Conservation (phyloP, 78 protist species). For the Dictyostelium intermedium region DNA sequence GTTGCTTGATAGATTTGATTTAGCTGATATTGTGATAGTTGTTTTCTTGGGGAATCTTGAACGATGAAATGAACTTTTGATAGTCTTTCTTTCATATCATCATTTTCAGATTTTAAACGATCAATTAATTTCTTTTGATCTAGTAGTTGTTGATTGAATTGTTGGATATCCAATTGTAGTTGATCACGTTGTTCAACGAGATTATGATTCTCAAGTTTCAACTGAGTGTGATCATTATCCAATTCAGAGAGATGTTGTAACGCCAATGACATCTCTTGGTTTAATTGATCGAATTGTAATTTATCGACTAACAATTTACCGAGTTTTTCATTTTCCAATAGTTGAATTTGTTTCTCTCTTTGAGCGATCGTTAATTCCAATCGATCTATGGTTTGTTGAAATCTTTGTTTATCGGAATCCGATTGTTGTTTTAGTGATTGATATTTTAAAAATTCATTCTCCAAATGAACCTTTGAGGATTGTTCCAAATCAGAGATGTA, state of each 20-base stretch:
- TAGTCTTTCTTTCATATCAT: slow-evolving; percentile 67
- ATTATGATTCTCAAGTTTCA: neutral
- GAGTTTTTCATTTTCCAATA: neutral
- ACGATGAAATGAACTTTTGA: slow-evolving; percentile 47
- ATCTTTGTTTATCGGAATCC: neutral
- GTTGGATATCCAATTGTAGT: neutral
- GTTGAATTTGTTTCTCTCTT: slow-evolving; percentile 2
- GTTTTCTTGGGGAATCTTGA: slow-evolving; percentile 49
- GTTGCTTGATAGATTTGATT: slow-evolving; percentile 9
- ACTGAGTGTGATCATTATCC: neutral
- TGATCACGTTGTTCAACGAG: neutral
- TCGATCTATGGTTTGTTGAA: neutral
- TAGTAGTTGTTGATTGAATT: neutral
- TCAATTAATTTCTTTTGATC: neutral
- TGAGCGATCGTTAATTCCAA: neutral
- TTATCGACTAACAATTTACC: neutral
- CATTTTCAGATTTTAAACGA: slow-evolving; percentile 2
- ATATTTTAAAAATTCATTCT: neutral
- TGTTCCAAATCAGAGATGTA: neutral
- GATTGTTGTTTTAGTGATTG: neutral
- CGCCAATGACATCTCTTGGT: neutral
- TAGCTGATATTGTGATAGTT: neutral
- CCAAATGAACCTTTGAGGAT: neutral
- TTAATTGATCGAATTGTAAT: neutral
- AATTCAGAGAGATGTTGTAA: neutral